Evolutionary conservation across 208 protist species (phyloP).

Genomic region (Trichomonas gallinae): DNA sequence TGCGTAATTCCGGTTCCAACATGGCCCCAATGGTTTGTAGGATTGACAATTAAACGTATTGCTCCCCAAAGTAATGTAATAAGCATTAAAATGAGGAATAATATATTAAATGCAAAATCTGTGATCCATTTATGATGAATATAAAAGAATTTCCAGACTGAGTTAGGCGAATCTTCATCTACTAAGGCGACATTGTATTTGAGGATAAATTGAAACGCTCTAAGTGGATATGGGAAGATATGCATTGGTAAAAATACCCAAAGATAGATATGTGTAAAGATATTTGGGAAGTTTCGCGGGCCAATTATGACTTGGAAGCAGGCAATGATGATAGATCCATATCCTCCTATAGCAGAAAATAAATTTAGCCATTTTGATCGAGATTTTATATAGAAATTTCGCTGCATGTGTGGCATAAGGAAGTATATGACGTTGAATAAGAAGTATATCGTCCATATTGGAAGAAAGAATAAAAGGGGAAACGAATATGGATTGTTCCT

Average conservation of each 20-base stretch:
- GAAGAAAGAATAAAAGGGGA: background rate
- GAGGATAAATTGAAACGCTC: background rate
- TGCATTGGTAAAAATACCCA: background rate
- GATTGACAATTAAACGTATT: background rate
- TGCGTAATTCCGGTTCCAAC: background rate
- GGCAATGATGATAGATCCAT: background rate
- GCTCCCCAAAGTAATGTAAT: background rate
- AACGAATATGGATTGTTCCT: background rate
- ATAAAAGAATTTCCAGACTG: background rate
- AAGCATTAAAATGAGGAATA: background rate
- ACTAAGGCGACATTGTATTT: background rate
- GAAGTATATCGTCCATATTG: background rate
- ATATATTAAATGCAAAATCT: background rate
- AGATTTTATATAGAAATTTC: background rate
- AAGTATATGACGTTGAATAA: background rate
- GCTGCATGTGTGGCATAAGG: background rate
- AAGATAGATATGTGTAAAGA: background rate
- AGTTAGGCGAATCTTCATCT: background rate
- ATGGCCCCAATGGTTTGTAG: background rate
- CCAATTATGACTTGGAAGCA: background rate
- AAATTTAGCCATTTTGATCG: background rate
- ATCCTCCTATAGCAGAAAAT: background rate
- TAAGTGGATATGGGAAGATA: background rate
- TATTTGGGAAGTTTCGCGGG: background rate
- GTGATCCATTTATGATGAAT: background rate